A percentile compares a stretch with the other conserved stretches of the same genome.
phyloP scores from a whole-genome alignment of 164 flowering plant species.

The Magnolia kwangsiensis region DNA sequence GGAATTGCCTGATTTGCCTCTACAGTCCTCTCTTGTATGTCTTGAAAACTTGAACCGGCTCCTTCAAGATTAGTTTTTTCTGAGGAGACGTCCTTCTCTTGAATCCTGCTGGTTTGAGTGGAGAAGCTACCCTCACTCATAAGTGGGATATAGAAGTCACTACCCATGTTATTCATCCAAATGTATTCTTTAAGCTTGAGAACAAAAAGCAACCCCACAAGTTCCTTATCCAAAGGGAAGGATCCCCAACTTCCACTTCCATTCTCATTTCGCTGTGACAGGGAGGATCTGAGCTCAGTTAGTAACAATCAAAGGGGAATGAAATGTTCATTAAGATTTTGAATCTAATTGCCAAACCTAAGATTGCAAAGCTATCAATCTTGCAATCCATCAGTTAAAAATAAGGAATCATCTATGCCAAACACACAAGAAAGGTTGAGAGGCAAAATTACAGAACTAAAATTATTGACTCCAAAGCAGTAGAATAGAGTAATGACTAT shows the following conservation, averaged over 20 bases:
- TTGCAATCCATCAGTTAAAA: background rate
- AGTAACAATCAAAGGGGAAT: background rate
- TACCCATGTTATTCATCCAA: constrained; percentile 70
- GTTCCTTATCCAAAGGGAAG: constrained; percentile 58
- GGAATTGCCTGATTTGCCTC: constrained; percentile 27
- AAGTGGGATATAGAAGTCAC: constrained; percentile 82
- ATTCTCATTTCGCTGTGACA: constrained; percentile 59
- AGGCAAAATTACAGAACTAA: background rate
- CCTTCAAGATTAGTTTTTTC: background rate
- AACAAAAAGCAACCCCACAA: constrained; percentile 74
- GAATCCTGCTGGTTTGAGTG: constrained; percentile 11
- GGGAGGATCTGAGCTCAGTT: background rate
- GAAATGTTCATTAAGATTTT: background rate
- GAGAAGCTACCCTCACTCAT: constrained; percentile 24
- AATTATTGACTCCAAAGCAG: no score
- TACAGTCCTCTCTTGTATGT: constrained; percentile 12
- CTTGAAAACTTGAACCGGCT: background rate
- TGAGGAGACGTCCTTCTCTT: constrained; percentile 13
- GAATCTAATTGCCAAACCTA: background rate
- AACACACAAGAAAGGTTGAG: background rate
- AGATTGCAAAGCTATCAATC: background rate
- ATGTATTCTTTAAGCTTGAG: constrained; percentile 63
- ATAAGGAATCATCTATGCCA: background rate
- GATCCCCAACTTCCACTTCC: constrained; percentile 55
- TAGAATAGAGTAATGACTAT: background rate